Base-by-base conservation (phyloP, 306 rosid genomes). In the Calophaca sinica region DNA sequence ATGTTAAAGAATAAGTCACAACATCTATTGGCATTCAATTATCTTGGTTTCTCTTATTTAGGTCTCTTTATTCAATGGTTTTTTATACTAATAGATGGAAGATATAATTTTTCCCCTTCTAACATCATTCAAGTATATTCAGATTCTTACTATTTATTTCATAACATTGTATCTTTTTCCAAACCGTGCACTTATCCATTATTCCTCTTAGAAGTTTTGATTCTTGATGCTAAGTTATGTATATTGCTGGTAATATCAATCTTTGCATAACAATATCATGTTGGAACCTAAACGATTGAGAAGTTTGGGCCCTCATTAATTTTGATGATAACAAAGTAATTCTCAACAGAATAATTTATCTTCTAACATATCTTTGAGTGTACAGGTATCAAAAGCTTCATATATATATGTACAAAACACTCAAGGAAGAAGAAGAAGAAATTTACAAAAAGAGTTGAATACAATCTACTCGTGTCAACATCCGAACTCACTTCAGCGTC, bases 1-100 rank as follows among this genome's bases (percentile, higher is more conserved):
- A 71, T 41, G 48, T 36, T 39, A 36, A 36, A 36, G 8, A 26
- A n/a, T 5, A n/a, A 59, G 6, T 48, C 49, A 36, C 39, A 15
- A n/a, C 39, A 50, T 41, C 11, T 72, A 49, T 58, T 77, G 13
- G 61, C 6, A 20, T 60, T 68, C 48, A 55, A 9, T 79, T 64
- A 57, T 31, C 10, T 35, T 7, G 36, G 7, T 50, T 33, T 72
- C 45, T 50, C 35, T 65, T 13, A 55, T 66, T 49, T 38, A 50
- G 51, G 59, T 26, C 15, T 59, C 29, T 59, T 44, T n/a, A 57
- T 31, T 73, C 62, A 29, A 4, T 59, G 50, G 7, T 28, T 54
- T 9, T 35, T 68, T 52, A 54, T 64, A 53, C 11, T 13, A 29
- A 62, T 45, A 70, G 15, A 28, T 46, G 67, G 20, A 28, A 65